These are phyloP conservation scores for Citrus australasica DNA, from an alignment of 345 rosid species.

Conservation along the genomic window DNA sequence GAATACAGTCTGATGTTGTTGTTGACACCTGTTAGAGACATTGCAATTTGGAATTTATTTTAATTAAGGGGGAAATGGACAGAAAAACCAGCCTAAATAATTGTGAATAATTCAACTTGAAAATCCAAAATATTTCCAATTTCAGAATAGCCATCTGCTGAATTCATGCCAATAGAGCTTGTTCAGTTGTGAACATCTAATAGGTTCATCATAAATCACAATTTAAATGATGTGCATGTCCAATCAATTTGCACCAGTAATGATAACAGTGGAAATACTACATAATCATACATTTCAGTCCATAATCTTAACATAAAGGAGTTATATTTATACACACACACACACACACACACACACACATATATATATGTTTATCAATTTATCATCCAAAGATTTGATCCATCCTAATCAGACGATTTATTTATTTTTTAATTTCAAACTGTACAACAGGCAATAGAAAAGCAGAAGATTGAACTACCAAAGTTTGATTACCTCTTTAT, in stretches of 20 bases:
- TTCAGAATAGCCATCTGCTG: not conserved
- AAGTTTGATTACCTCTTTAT: conserved; percentile 1
- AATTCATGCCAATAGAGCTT: not conserved
- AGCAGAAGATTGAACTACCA: not conserved
- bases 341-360: too few relatives aligned
- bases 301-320: not conserved
- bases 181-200: not conserved
- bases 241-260: not conserved
- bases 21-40: too few relatives aligned
- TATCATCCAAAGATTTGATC: not conserved
- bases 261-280: not conserved
- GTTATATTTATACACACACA: not conserved
- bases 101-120: not conserved
- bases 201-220: not conserved
- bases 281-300: not conserved
- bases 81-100: not conserved
- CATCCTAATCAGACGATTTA: not conserved
- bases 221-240: not conserved
- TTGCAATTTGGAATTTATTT: too few relatives aligned
- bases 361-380: not conserved
- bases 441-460: not conserved
- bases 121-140: not conserved
- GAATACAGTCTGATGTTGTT: not conserved
- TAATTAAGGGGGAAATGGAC: not conserved
- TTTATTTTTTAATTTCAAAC: not conserved